phyloP scores from a whole-genome alignment of 2,329 filamentous ascomycete species.

The Cryphonectria nitschkei region DNA sequence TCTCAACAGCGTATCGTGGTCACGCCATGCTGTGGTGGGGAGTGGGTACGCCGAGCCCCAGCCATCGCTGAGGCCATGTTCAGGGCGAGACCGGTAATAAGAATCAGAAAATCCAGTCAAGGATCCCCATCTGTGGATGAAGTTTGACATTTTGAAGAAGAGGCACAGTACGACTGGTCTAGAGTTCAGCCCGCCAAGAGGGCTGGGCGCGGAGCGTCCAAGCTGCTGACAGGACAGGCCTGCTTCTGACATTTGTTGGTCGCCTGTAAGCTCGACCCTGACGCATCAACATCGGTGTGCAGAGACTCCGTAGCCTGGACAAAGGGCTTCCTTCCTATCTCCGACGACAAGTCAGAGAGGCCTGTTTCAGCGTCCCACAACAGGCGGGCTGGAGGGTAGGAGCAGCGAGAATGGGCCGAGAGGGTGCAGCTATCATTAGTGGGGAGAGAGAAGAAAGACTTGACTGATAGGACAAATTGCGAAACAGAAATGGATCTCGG shows the following conservation, averaged over 20 bases:
- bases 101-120: background rate
- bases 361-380: background rate
- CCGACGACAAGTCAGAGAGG: background rate
- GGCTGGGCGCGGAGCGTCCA: background rate
- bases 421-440: background rate
- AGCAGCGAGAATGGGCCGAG: background rate
- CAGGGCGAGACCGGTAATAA: background rate
- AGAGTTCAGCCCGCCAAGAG: background rate
- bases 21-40: background rate
- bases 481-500: background rate
- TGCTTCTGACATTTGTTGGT: background rate
- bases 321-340: background rate
- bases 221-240: background rate
- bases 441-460: background rate
- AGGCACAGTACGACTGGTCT: background rate
- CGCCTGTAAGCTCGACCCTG: background rate
- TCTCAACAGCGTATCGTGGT: background rate
- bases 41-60: background rate
- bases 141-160: background rate
- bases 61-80: background rate
- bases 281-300: background rate
- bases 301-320: background rate
- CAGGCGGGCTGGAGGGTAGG: background rate
- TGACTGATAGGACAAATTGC: conserved; percentile 6
- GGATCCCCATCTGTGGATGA: too few species aligned